Conservation (phyloP, 139 green algal genomes). For the Diplosphaera chodatii region DNA sequence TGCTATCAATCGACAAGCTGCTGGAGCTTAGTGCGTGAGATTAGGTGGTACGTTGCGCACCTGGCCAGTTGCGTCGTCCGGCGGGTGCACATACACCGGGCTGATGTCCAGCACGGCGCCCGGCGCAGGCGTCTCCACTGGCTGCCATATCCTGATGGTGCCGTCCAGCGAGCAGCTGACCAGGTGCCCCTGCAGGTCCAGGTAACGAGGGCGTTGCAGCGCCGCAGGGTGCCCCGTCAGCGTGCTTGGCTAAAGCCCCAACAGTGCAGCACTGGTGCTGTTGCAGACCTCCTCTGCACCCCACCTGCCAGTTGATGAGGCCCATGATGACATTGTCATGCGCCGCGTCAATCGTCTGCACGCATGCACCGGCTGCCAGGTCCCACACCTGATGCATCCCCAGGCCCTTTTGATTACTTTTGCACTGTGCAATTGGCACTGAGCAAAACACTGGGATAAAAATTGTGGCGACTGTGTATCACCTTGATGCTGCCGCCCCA, state of each 20-base stretch:
- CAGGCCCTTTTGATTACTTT: no score
- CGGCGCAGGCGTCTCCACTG: conserved; percentile 10
- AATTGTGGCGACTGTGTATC: no score
- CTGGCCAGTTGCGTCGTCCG: neutral
- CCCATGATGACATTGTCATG: conserved; percentile 50
- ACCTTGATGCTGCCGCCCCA: conserved; percentile 61
- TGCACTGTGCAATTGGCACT: no score
- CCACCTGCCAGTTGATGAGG: conserved; percentile 58
- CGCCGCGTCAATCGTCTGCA: conserved; percentile 45
- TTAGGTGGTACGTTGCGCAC: neutral
- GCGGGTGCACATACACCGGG: conserved; percentile 28
- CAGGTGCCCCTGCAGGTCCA: conserved; percentile 49
- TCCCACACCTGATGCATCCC: conserved; percentile 81
- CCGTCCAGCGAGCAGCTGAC: conserved; percentile 59
- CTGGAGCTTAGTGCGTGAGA: no score
- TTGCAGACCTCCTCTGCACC: no score
- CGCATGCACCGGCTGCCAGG: conserved; percentile 33
- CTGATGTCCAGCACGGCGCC: conserved; percentile 27
- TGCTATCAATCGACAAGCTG: no score
- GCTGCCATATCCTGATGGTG: conserved; percentile 44
- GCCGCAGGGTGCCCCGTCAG: no score
- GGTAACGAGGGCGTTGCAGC: no score
- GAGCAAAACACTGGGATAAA: no score
- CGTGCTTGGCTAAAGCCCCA: no score
- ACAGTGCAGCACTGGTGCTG: no score